Evolutionary conservation across 2,329 filamentous ascomycete species (phyloP).

Genomic region (Aureobasidium lini): DNA sequence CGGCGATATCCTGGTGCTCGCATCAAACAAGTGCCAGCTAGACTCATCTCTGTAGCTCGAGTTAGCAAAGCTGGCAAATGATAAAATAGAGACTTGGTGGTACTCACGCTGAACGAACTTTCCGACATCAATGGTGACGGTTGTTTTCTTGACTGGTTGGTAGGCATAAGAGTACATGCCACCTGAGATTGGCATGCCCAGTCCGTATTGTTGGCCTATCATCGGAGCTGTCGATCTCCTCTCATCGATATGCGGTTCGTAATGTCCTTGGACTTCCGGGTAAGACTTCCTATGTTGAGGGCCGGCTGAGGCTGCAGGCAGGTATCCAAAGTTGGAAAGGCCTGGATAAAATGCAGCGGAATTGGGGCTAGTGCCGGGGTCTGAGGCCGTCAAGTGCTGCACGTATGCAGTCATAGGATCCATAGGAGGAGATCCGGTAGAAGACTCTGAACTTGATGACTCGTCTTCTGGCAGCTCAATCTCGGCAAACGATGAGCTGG

Average conservation of each 20-base stretch:
- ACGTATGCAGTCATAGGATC: background rate
- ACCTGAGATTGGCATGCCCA: background rate
- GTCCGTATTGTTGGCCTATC: background rate
- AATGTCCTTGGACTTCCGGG: background rate
- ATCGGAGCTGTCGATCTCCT: background rate
- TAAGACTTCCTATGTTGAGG: background rate
- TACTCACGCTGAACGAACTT: constrained; percentile 3
- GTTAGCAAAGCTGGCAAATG: background rate
- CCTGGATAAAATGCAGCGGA: background rate
- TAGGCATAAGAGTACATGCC: background rate
- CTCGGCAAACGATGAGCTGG: constrained; percentile 52
- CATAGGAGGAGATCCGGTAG: background rate
- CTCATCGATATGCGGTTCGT: background rate
- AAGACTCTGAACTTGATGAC: background rate
- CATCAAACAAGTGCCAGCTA: constrained; percentile 8
- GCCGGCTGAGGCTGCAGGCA: background rate
- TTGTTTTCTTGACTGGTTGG: background rate
- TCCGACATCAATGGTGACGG: background rate
- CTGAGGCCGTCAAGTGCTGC: background rate
- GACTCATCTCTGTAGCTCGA: background rate
- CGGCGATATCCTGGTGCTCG: constrained; percentile 8
- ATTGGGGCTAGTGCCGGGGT: background rate
- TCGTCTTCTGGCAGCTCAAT: constrained; percentile 40
- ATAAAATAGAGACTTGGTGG: background rate
- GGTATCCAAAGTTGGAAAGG: background rate